These are phyloP conservation scores for Nicotiana paniculata DNA, from an alignment of 257 asterid species.

Conservation along the genomic window DNA sequence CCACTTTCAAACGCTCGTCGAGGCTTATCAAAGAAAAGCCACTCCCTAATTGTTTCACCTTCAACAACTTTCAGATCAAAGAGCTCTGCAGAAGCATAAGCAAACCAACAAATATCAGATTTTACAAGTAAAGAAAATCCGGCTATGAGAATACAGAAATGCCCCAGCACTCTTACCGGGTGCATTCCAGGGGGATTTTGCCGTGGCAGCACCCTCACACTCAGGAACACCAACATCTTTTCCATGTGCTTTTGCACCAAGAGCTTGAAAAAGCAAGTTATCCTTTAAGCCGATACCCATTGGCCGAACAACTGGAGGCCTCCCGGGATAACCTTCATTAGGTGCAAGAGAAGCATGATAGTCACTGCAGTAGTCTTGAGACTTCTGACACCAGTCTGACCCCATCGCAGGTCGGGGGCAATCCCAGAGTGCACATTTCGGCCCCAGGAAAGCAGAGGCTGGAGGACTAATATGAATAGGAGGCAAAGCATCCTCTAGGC, in stretches of 20 bases:
- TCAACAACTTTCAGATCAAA: constrained; percentile 72
- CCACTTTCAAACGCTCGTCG: constrained; percentile 99
- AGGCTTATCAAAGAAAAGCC: constrained; percentile 99
- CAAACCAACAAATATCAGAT: not conserved
- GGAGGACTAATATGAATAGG: constrained; percentile 67
- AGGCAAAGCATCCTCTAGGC: constrained; percentile 45
- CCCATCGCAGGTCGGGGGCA: constrained; percentile 42
- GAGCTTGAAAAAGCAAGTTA: constrained; percentile 86
- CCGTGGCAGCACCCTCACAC: constrained; percentile 97
- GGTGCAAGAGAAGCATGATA: constrained; percentile 53
- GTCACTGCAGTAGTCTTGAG: constrained; percentile 37
- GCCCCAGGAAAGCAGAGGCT: constrained; percentile 89
- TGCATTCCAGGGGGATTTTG: constrained; percentile 99
- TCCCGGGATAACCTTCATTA: constrained; percentile 72
- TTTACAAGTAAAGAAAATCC: not conserved
- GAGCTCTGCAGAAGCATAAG: constrained; percentile 51
- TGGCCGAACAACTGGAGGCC: constrained; percentile 81
- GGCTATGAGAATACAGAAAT: not conserved
- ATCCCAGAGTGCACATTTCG: constrained; percentile 98
- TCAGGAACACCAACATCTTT: constrained; percentile 91
- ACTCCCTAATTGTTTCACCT: constrained; percentile 84
- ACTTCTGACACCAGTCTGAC: constrained; percentile 33
- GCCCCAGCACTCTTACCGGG: constrained; percentile 41
- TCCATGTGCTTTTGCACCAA: constrained; percentile 74
- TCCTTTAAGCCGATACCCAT: constrained; percentile 93